Evolutionary conservation across 139 green algal species (phyloP).

Genomic region (Gonium pectorale): DNA sequence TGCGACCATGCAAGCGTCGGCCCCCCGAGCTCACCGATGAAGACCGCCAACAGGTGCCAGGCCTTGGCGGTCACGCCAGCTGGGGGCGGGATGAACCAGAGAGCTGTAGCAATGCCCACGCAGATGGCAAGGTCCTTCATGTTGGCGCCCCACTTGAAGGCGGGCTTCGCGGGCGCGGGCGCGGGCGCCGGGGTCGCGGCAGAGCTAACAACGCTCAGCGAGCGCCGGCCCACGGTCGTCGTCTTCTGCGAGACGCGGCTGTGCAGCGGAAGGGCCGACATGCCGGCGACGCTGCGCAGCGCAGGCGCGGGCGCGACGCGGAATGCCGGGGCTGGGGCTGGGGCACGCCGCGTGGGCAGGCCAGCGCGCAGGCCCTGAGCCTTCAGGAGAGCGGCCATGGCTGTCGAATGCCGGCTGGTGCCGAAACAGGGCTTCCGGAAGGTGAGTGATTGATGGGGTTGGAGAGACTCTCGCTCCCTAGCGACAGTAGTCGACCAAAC

Average conservation of each 20-base stretch:
- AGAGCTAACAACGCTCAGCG: constrained; percentile 9
- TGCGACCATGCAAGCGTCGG: too few species aligned
- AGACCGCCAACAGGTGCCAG: constrained; percentile 96
- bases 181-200: constrained; percentile 34
- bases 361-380: constrained; percentile 40
- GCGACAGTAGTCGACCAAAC: too few species aligned
- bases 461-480: too few species aligned
- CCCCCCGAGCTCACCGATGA: constrained; percentile 77
- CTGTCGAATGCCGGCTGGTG: too few species aligned
- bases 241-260: constrained; percentile 25
- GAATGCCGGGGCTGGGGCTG: background rate
- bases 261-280: constrained; percentile 29
- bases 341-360: constrained; percentile 29
- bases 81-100: constrained; percentile 90
- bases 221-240: constrained; percentile 13
- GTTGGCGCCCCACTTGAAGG: constrained; percentile 91
- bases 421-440: too few species aligned
- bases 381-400: constrained; percentile 40
- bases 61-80: constrained; percentile 82
- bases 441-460: too few species aligned
- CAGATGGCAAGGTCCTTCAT: constrained; percentile 88
- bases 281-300: constrained; percentile 3
- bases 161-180: constrained; percentile 35
- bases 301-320: background rate
- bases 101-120: constrained; percentile 75